These are phyloP conservation scores for Gnomoniopsis sp. DNA, from an alignment of 2,329 filamentous ascomycete genomes.

Conservation along the genomic window DNA sequence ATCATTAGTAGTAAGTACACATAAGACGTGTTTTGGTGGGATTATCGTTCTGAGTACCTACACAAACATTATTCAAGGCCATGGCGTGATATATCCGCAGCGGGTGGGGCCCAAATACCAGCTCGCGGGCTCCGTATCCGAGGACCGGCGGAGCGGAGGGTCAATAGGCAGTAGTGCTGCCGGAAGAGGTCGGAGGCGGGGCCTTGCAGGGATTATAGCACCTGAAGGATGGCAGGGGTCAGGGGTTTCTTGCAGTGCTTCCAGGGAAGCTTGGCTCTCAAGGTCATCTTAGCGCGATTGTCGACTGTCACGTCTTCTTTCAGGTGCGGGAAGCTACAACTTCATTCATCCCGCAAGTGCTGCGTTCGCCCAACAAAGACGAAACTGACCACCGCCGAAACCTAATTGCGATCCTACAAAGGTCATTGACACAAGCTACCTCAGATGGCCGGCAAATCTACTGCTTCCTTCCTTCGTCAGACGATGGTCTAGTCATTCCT, in stretches of 20 bases:
- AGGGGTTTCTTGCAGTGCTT: background rate
- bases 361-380: constrained; percentile 1
- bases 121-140: background rate
- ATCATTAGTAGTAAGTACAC: background rate
- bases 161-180: background rate
- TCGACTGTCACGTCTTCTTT: constrained; percentile 5
- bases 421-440: background rate
- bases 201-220: background rate
- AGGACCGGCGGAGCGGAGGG: background rate
- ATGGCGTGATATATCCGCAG: background rate
- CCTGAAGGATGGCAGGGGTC: background rate
- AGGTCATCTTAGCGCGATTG: background rate
- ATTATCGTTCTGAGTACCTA: background rate
- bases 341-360: background rate
- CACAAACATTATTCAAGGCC: background rate
- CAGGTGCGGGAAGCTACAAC: background rate
- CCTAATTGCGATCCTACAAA: background rate
- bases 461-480: background rate
- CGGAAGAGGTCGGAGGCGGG: background rate
- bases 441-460: background rate
- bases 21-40: background rate
- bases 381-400: background rate
- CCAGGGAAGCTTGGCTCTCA: background rate
- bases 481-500: constrained; percentile 20
- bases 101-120: background rate